Percentiles rank a stretch among this genome's conserved stretches.
Evolutionary conservation across 345 rosid species (phyloP).

Genomic region (Limnanthes douglasii): DNA sequence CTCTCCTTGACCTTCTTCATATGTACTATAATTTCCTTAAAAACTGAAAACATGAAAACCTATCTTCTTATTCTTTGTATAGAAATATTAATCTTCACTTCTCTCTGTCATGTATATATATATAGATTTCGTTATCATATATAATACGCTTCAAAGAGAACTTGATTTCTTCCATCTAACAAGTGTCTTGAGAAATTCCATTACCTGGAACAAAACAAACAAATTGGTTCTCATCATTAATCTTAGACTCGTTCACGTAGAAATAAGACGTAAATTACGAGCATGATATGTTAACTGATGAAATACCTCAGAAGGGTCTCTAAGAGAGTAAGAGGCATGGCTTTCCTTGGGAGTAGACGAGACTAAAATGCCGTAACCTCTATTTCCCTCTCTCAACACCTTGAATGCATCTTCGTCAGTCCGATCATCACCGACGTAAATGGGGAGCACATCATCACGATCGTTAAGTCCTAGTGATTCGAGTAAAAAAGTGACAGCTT

Average conservation of each 20-base stretch:
- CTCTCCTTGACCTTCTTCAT: too few relatives aligned
- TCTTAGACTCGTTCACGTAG: conserved; percentile 1
- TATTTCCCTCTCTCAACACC: conserved; percentile 63
- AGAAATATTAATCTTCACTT: too few relatives aligned
- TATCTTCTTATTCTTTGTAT: neutral
- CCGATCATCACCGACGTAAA: conserved; percentile 89
- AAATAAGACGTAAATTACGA: neutral
- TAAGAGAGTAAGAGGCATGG: conserved; percentile 68
- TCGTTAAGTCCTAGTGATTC: conserved; percentile 74
- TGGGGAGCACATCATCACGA: conserved; percentile 77
- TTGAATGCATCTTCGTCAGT: conserved; percentile 98
- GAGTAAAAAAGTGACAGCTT: conserved; percentile 77
- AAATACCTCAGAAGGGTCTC: conserved; percentile 76
- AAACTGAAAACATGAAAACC: too few relatives aligned
- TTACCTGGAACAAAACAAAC: conserved; percentile 45
- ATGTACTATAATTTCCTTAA: too few relatives aligned
- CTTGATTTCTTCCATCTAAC: conserved; percentile 56
- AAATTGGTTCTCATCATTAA: neutral
- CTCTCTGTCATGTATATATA: neutral
- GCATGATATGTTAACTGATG: neutral
- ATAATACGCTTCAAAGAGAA: conserved; percentile 10
- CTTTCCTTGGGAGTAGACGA: conserved; percentile 71
- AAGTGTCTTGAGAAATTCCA: conserved; percentile 72
- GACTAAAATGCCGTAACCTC: conserved; percentile 75
- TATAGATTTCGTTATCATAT: neutral